Base-by-base conservation (phyloP, 306 rosid genomes). In the Sicyos baderoa region DNA sequence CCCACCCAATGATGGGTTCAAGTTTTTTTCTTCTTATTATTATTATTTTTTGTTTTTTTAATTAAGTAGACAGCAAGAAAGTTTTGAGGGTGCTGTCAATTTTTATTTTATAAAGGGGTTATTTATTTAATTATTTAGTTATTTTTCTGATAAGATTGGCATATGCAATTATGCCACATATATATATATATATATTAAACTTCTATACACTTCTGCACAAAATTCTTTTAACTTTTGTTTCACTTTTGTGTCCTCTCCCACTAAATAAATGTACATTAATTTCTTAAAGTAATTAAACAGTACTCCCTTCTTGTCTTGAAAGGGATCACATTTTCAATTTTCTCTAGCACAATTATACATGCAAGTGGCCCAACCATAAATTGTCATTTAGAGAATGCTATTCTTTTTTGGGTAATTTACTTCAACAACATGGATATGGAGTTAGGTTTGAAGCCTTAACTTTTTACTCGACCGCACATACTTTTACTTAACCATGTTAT, bases 161-260 rank as follows among this genome's bases (percentile, higher is more conserved):
- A 62, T 35, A 18, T 62, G 68, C 68, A 62, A 37, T 62, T 17
- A n/a, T 62, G 13, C 48, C 35, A 29, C n/a, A n/a, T n/a, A n/a
- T n/a, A n/a, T n/a, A n/a, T n/a, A n/a, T n/a, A n/a, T 29, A 29
- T 29, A 62, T 5, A 25, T 23, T 23, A 23, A 23, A 66, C 55
- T 66, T 66, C 5, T 62, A 4, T 58, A 17, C 23, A 62, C 50
- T 65, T 27, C 11, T 65, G 54, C 51, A 13, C 51, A 47, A 47
- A 47, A 12, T 29, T 13, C 51, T 6, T 13, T 47, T 1, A 12
- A 47, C 42, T 62, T 62, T 37, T 9, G 18, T 59, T 16, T 60
- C 67, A 58, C 65, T 60, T 60, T 62, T 62, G 27, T 62, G 40
- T 18, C 68, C 23, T 62, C 23, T 29, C 68, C 51, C 51, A 62